A percentile compares a stretch with the other conserved stretches of the same genome.
Conservation (phyloP, 83 land plant genomes). For the Diphasiastrum complanatum region DNA sequence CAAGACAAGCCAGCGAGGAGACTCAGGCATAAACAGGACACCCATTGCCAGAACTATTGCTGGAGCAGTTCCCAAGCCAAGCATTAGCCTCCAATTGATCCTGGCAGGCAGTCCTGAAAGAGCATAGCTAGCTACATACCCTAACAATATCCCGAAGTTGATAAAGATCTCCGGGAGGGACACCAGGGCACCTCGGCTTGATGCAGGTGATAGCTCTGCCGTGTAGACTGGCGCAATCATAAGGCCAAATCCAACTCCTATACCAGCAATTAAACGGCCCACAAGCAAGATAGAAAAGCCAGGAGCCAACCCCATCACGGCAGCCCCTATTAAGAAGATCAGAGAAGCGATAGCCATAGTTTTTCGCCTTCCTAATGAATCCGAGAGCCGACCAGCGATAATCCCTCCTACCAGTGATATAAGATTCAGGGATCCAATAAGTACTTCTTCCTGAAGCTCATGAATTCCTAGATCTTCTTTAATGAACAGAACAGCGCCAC, state of each 20-base stretch:
- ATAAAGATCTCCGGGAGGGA: slow-evolving; percentile 70
- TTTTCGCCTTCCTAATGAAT: slow-evolving; percentile 62
- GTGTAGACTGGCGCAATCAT: slow-evolving; percentile 87
- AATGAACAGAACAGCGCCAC: slow-evolving; percentile 79
- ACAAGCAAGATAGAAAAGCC: slow-evolving; percentile 43
- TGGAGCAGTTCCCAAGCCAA: slow-evolving; percentile 59
- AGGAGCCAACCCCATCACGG: slow-evolving; percentile 61
- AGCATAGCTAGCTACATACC: slow-evolving; percentile 53
- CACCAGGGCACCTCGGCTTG: slow-evolving; percentile 48
- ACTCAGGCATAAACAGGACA: slow-evolving; percentile 41
- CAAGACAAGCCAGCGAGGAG: slow-evolving; percentile 47
- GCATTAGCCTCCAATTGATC: slow-evolving; percentile 65
- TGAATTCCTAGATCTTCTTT: slow-evolving; percentile 53
- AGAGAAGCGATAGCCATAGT: slow-evolving; percentile 64
- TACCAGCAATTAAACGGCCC: slow-evolving; percentile 62
- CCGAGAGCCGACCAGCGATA: slow-evolving; percentile 61
- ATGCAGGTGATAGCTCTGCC: slow-evolving; percentile 61
- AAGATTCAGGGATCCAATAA: slow-evolving; percentile 68
- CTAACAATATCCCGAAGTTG: slow-evolving; percentile 54
- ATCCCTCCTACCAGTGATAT: slow-evolving; percentile 60
- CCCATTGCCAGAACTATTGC: slow-evolving; percentile 26
- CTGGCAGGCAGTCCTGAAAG: slow-evolving; percentile 37
- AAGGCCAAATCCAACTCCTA: slow-evolving; percentile 83
- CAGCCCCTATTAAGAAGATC: slow-evolving; percentile 65
- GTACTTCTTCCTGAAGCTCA: slow-evolving; percentile 50